Base-by-base conservation (phyloP, 1,139 yeast species). In the Diutina mesorugosa region DNA sequence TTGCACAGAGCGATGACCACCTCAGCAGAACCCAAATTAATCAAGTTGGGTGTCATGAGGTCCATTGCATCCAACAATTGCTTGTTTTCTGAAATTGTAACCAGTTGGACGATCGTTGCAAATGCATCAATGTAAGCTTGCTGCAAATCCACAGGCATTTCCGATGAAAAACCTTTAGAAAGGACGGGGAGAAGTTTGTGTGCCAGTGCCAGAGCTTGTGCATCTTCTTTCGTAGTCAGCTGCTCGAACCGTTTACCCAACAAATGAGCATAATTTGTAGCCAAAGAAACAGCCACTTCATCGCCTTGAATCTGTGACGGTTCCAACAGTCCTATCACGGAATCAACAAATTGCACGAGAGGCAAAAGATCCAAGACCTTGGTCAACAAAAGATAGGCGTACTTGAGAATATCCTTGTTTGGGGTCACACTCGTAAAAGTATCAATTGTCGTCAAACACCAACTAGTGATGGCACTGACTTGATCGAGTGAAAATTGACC, bases 1-100 rank as follows among this genome's bases (percentile, higher is more conserved):
- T 85, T 81, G 58, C 90, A 76, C 1, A 97, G 81, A 1, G 96
- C 81, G 54, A 93, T 80, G 50, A 85, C 76, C n/a, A 87, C 72
- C 63, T 87, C 95, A n/a, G 53, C 45, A n/a, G 29, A 21, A n/a
- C 8, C 14, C 14, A n/a, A 8, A 30, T 10, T 16, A 5, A 45
- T 16, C 2, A 83, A 78, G 55, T 76, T 73, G 5, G 69, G 69
- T 59, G 74, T 78, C 61, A 79, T 71, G 52, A 85, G 70, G 41
- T 72, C 71, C 65, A 93, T 73, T 45, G 80, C 64, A 55, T 76
- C 72, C 58, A 77, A 69, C 67, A 86, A 67, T 41, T 76, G 62
- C 55, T 78, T 76, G 12, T 82, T 72, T 53, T 79, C 80, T 51
- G 82, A 64, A 10, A 69, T 63, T 51, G 63, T 60, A 66, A 87